phyloP scores from a whole-genome alignment of 2,329 filamentous ascomycete species.

The Periglandula ipomoeae region DNA sequence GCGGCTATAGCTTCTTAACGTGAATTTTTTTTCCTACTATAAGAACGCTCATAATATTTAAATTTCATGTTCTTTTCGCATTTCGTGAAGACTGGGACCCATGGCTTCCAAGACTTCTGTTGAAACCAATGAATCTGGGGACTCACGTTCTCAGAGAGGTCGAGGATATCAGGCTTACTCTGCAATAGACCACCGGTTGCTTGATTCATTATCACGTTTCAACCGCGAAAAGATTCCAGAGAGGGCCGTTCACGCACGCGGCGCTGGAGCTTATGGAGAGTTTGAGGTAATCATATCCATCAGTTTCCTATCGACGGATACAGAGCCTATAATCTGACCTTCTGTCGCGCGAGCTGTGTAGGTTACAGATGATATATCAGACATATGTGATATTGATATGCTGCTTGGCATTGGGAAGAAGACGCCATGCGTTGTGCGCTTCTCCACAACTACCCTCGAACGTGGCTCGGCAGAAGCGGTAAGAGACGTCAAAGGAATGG shows the following conservation, averaged over 20 bases:
- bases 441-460: conserved; percentile 63
- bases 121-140: not conserved
- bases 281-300: conserved; percentile 34
- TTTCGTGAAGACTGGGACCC: too few relatives aligned
- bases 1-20: too few relatives aligned
- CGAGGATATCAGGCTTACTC: not conserved
- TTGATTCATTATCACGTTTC: not conserved
- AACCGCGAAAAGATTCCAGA: conserved; percentile 36
- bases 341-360: not conserved
- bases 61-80: not conserved
- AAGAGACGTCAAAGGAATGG: conserved; percentile 63
- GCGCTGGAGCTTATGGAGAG: conserved; percentile 39
- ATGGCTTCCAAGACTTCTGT: not conserved
- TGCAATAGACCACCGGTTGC: not conserved
- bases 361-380: conserved; percentile 45
- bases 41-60: too few relatives aligned
- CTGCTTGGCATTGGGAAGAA: conserved; percentile 44
- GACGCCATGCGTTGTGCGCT: conserved; percentile 50
- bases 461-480: conserved; percentile 58
- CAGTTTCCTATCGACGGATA: not conserved
- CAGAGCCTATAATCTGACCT: not conserved
- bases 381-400: conserved; percentile 46
- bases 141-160: not conserved
- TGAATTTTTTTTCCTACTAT: too few relatives aligned
- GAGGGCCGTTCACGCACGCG: conserved; percentile 28